phyloP scores from a whole-genome alignment of 2,329 filamentous ascomycete species.

The Cordyceps javanica region DNA sequence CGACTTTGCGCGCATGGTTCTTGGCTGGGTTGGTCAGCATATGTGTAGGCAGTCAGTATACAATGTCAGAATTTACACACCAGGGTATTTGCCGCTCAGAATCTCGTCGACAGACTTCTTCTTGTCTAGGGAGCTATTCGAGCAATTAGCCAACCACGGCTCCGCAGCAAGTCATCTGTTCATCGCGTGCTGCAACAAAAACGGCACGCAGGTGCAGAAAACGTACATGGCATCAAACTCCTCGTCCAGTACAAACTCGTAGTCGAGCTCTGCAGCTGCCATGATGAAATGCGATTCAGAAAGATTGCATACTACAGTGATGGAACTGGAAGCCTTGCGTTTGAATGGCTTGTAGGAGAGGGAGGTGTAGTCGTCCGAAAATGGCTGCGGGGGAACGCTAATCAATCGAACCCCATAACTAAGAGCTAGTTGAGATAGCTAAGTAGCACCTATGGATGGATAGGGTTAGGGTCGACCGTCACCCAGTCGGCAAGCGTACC shows the following conservation, averaged over 20 bases:
- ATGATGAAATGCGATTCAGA: background rate
- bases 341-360: background rate
- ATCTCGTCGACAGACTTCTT: conserved; percentile 21
- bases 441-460: too few species aligned
- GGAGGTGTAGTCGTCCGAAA: background rate
- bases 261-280: conserved; percentile 24
- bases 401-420: background rate
- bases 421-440: too few species aligned
- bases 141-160: conserved; percentile 7
- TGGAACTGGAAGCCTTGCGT: background rate
- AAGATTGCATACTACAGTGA: background rate
- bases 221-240: conserved; percentile 52
- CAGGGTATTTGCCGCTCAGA: conserved; percentile 24
- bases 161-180: background rate
- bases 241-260: conserved; percentile 40
- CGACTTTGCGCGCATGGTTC: conserved; percentile 51
- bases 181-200: background rate
- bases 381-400: background rate
- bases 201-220: background rate
- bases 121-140: conserved; percentile 32
- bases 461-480: background rate
- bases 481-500: background rate
- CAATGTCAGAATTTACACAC: background rate
- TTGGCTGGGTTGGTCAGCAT: conserved; percentile 36
- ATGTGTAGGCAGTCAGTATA: background rate